phyloP scores from a whole-genome alignment of 2,329 filamentous ascomycete genomes.

The Aspergillus viridinutans region DNA sequence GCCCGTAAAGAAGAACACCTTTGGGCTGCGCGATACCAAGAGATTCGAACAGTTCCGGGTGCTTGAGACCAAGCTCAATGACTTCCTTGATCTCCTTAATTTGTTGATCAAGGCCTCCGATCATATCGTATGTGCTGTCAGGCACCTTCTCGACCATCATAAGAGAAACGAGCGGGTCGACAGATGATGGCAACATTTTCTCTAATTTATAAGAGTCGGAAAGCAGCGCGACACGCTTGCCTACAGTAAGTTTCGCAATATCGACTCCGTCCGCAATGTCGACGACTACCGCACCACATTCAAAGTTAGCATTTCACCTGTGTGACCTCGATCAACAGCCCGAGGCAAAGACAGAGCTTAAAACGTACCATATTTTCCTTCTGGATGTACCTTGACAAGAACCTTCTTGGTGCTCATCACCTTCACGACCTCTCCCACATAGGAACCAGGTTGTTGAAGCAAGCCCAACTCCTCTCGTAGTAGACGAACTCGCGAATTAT shows the following conservation, averaged over 20 bases:
- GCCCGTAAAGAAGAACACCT: constrained; percentile 92
- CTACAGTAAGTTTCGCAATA: constrained; percentile 89
- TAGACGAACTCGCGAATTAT: constrained; percentile 95
- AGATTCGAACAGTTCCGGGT: constrained; percentile 98
- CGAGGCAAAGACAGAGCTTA: background rate
- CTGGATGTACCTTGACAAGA: constrained; percentile 95
- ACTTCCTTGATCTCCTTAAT: constrained; percentile 99
- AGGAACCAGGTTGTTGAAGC: constrained; percentile 94
- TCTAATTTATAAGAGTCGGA: constrained; percentile 98
- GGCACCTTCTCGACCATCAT: constrained; percentile 99
- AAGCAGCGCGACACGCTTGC: constrained; percentile 93
- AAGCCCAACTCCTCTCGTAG: constrained; percentile 92
- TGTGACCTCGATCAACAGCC: background rate
- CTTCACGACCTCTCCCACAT: constrained; percentile 99
- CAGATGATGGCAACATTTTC: constrained; percentile 95
- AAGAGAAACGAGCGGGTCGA: constrained; percentile 95
- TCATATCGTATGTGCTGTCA: constrained; percentile 99
- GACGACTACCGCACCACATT: constrained; percentile 61
- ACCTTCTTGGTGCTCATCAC: constrained; percentile 99
- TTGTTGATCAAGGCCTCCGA: constrained; percentile 95
- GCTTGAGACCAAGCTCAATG: constrained; percentile 96
- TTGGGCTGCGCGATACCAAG: constrained; percentile 97
- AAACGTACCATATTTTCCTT: constrained; percentile 93
- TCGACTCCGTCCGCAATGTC: constrained; percentile 94
- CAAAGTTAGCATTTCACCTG: constrained; percentile 5